Evolutionary conservation across 805 yeast genomes (phyloP), one percentile per base, ranked within the genome.

Genomic region (Cyberlindnera suaveolens): DNA sequence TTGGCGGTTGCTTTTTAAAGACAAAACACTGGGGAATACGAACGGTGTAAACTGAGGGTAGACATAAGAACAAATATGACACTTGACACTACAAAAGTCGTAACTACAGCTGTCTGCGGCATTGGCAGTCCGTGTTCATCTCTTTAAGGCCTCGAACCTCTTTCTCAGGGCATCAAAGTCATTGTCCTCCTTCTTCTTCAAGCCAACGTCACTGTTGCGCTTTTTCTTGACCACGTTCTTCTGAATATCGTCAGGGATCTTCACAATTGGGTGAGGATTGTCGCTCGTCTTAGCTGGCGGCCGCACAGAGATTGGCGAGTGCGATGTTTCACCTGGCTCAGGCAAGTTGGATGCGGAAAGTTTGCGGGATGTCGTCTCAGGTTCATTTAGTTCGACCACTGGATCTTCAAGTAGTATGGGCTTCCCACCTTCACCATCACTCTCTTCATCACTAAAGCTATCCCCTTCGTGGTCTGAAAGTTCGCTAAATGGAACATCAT

Each of bases 131-230:
- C 27, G 3, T 23, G 13, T 9, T 48, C 45, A 64, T 45, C 74
- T 69, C 48, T 80, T 85, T 49, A 89, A 66, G 3, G 90, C 90
- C n/a, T 82, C 91, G 63, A 85, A 85, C 41, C 95, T 66, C 44
- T 78, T 82, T 56, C 76, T 75, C 41, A 85, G 62, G 6, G 75
- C 82, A 52, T 82, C 90, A 39, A 84, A 63, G 43, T 82, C 88
- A 41, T 70, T 65, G 27, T 61, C 67, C 30, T 58, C 61, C 20
- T 52, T 51, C 31, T 60, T 57, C 38, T 45, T 49, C 2, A 45
- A 35, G 38, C 49, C 52, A 34, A 46, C 52, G 34, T 51, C 57
- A 43, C 57, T 44, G 39, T 43, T 50, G 10, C 57, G 47, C 42
- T 55, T 58, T 49, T 53, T 55, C 41, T 52, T 60, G 5, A 43